Base-by-base conservation (phyloP, 73 alveolate species). In the Stentor coeruleus region DNA sequence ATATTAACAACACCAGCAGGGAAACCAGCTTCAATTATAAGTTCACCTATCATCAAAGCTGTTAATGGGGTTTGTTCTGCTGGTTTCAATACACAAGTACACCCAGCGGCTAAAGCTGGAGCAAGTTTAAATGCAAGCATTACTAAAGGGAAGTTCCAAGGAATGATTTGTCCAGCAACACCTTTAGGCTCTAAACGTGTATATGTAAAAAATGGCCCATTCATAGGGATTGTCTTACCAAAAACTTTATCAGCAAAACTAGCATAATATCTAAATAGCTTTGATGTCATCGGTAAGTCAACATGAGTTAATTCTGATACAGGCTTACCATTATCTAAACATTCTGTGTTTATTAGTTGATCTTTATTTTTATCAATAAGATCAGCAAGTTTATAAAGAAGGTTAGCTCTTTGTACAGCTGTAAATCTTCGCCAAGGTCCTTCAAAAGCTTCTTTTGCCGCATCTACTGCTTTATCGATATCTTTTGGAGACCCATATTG, bases 51-150 rank as follows among this genome's bases (percentile, higher is more conserved):
- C 87, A 93, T 84, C 58, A 94, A 84, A 26, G 94, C 94, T 26
- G 97, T 83, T 86, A 93, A 81, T n/a, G 99, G 97, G 59, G 98
- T 94, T 74, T 94, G 92, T 83, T 95, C 96, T n/a, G 98, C 93
- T n/a, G 99, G 95, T 88, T 95, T 95, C 85, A 93, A 76, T 28
- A 95, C 94, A 15, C 87, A 89, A 14, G 96, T 92, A 83, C 93
- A 87, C 6, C 99, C 99, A 49, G 99, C 93, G n/a, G 97, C 97
- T 57, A 94, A 87, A 14, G 96, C 99, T 79, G 39, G 93, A 93
- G 55, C 93, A 92, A 59, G 87, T 92, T 74, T 59, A 57, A 94
- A 93, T 11, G 95, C 92, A 15, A 87, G 87, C 98, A 95, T 95
- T 35, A 86, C 83, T 58, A 94, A 86, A 40, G 99, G 99, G 83